Evolutionary conservation across 208 protist genomes (phyloP), one percentile per base, ranked within the genome.

Genomic region (Zelonia costaricensis): DNA sequence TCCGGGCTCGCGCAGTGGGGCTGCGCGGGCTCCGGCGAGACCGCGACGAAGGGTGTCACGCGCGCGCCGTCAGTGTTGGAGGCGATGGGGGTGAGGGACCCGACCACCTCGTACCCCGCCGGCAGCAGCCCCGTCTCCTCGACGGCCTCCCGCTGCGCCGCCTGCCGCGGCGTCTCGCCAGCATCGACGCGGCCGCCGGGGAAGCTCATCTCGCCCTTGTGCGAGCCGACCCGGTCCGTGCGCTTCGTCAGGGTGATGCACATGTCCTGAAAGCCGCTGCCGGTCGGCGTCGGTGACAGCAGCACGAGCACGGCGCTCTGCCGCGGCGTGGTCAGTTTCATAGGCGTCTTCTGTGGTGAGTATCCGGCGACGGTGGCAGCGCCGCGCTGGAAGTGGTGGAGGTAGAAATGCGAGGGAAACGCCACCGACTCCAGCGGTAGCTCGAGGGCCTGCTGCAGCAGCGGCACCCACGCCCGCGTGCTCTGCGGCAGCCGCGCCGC

Each of bases 241-340:
- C 91, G 77, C 63, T 93, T 88, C 16, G 87, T 93, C n/a, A 96
- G 68, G 1, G 85, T 90, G 52, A 96, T 80, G 69, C 84, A 93
- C 74, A 93, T 77, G 63, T 93, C 91, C 52, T 88, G 81, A 62
- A 90, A 89, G 20, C 52, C 74, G 16, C 35, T 22, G 15, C 52
- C 72, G 13, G 68, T 64, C 1, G 66, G 27, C 0, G 78, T 54
- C 0, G 86, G 86, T 22, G 84, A 90, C 3, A 92, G 74, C 13
- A 93, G 39, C 10, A 92, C n/a, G 3, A 93, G 71, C 54, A 89
- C 78, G 10, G 85, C 82, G 53, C 78, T 86, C 23, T 58, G 53
- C 8, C 27, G 20, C 20, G 25, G 52, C 28, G 53, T 46, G 42
- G 57, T 43, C 23, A 53, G 31, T 45, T 38, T 13, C 42, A 55